Evolutionary conservation across 805 yeast genomes (phyloP).

Genomic region (Scheffersomyces spartinae): DNA sequence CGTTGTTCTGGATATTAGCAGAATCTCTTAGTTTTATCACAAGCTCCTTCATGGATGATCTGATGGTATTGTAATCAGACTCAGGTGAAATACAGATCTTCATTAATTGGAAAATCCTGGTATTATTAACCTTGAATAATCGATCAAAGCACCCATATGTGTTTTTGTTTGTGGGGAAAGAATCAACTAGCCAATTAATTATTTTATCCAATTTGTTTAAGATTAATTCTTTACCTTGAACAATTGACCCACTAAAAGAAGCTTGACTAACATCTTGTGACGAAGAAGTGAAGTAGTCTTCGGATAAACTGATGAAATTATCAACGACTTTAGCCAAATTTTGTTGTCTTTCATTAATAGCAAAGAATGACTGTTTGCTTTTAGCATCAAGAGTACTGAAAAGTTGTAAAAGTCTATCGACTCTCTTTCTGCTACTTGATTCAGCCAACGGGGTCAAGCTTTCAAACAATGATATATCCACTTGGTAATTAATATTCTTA

Average conservation of each 20-base stretch:
- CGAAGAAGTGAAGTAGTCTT: constrained; percentile 17
- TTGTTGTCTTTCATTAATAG: constrained; percentile 59
- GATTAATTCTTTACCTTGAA: constrained; percentile 10
- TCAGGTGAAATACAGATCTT: constrained; percentile 42
- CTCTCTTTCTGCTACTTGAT: constrained; percentile 33
- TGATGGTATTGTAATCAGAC: constrained; percentile 48
- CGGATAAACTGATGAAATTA: constrained; percentile 39
- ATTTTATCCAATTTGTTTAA: constrained; percentile 38
- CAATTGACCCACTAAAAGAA: constrained; percentile 13
- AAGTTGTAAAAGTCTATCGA: constrained; percentile 40
- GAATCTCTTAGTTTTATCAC: constrained; percentile 42
- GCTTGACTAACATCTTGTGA: constrained; percentile 3
- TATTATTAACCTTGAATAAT: constrained; percentile 44
- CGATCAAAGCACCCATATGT: constrained; percentile 39
- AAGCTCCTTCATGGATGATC: constrained; percentile 54
- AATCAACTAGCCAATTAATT: constrained; percentile 46
- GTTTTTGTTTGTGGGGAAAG: constrained; percentile 42
- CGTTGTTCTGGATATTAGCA: constrained; percentile 28
- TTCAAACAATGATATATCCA: constrained; percentile 53
- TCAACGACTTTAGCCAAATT: constrained; percentile 41
- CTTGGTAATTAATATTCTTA: constrained; percentile 46
- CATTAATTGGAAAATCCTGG: constrained; percentile 46
- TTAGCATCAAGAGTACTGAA: constrained; percentile 40
- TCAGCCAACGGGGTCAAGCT: constrained; percentile 45
- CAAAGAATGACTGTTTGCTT: constrained; percentile 52